Evolutionary conservation across 164 flowering plant genomes (phyloP), one percentile per base, ranked within the genome.

Genomic region (Taxillus chinensis): DNA sequence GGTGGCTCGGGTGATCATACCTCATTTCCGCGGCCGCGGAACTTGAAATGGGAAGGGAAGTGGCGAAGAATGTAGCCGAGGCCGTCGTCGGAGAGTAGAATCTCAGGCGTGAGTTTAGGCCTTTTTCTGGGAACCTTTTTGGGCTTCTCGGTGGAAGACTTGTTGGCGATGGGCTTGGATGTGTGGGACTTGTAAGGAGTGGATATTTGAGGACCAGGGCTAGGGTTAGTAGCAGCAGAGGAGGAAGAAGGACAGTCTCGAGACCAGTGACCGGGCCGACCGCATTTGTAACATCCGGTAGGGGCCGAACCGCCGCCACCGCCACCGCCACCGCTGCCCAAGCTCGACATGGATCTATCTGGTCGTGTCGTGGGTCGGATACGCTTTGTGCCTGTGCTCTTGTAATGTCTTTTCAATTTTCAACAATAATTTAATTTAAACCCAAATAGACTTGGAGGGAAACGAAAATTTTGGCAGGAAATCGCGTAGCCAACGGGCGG

Each of bases 211-310:
- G 27, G 27, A 27, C 27, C 15, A n/a, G 45, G 27, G 62, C 41
- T 68, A n/a, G 80, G 57, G 65, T 71, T 60, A 37, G 73, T 14
- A 11, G 64, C 59, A 17, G 58, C 38, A 9, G 81, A 71, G 50
- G 78, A 76, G 38, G 81, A 71, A 46, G 78, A 76, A 37, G 92
- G 88, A 61, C 99, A 93, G 77, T 93, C 97, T 41, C 99, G 90
- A 1, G 96, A 84, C 98, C 98, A 93, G 74, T 93, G 98, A 41
- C 98, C 98, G 2, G 98, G 97, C 2, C 87, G 83, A 27, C 98
- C 98, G 74, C 98, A 93, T 72, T 90, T 93, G 86, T 73, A 93
- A 77, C 98, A 93, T 2, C 98, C 98, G 0, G 98, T 90, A 0
- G 97, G 86, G 3, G 82, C 80, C 7, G 80, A 71, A 45, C 69